Evolutionary conservation across 345 rosid genomes (phyloP), one percentile per base, ranked within the genome.

Genomic region (Hibiscus syriacus): DNA sequence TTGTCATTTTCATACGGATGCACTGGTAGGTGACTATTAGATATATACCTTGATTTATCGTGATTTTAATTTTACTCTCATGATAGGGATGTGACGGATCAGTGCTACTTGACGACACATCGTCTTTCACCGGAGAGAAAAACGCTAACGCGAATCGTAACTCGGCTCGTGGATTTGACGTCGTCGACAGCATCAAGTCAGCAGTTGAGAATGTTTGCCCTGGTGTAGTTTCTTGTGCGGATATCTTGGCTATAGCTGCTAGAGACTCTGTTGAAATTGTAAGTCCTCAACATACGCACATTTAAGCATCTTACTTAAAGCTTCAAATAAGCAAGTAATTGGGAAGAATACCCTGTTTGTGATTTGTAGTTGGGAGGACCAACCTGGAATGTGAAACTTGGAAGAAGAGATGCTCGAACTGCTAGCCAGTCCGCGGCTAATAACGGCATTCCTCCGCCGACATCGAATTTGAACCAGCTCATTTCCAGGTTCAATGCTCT

Each of bases 31-130:
- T n/a, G n/a, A n/a, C n/a, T n/a, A n/a, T n/a, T n/a, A n/a, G n/a
- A n/a, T n/a, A n/a, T n/a, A n/a, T n/a, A n/a, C n/a, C n/a, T n/a
- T n/a, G n/a, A n/a, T n/a, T n/a, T n/a, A n/a, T n/a, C n/a, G n/a
- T n/a, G 49, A 20, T 19, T 12, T 43, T 36, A 34, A 16, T 10
- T 57, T n/a, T 2, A 60, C 4, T 36, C 43, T 38, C 8, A 22
- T 22, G 30, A 50, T 36, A 86, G 96, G 96, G 98, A 62, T 92
- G 98, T 6, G 98, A 92, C 53, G 98, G 90, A 46, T 92, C 98
- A 2, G 14, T 89, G 76, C 79, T 92, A 66, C 81, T 92, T 0
- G 98, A 89, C 64, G 96, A 85, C 79, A 87, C 94, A 1, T 80
- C 96, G n/a, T 62, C 81, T 29, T 89, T 87, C 81, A 86, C 83